Percentiles rank a stretch among this genome's conserved stretches.
These are phyloP conservation scores for Candida dubliniensis DNA, from an alignment of 1,139 yeast genomes.

Conservation along the genomic window DNA sequence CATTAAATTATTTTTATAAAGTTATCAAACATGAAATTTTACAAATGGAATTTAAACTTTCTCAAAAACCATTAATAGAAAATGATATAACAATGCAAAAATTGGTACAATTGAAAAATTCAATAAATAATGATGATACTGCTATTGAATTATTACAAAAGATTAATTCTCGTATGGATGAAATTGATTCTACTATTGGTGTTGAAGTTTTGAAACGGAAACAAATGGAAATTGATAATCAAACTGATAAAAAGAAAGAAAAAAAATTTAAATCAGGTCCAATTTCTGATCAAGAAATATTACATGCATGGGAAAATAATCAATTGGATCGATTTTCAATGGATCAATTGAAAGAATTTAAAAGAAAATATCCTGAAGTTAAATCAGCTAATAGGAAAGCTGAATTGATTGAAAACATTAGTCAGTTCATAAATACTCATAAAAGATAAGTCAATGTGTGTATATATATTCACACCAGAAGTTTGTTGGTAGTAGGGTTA, in stretches of 20 bases:
- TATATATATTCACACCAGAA: no score
- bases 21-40: conserved; percentile 66
- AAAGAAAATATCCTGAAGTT: conserved; percentile 34
- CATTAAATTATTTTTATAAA: conserved; percentile 64
- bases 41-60: conserved; percentile 52
- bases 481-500: no score
- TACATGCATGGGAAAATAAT: conserved; percentile 41
- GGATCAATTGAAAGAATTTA: conserved; percentile 41
- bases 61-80: conserved; percentile 19
- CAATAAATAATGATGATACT: conserved; percentile 11
- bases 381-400: conserved; percentile 39
- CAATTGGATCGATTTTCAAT: conserved; percentile 37
- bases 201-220: conserved; percentile 17
- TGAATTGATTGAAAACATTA: conserved; percentile 44
- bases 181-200: conserved; percentile 11
- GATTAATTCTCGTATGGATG: conserved; percentile 19
- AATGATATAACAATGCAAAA: conserved; percentile 20
- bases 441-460: background rate
- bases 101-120: conserved; percentile 13
- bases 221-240: conserved; percentile 17
- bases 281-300: conserved; percentile 34
- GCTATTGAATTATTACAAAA: conserved; percentile 14
- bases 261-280: conserved; percentile 21
- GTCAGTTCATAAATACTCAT: conserved; percentile 15
- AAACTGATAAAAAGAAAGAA: conserved; percentile 18